Percentiles rank a stretch among this genome's conserved stretches.
These are phyloP conservation scores for Epichloe baconii DNA, from an alignment of 2,329 filamentous ascomycete species.

Conservation along the genomic window DNA sequence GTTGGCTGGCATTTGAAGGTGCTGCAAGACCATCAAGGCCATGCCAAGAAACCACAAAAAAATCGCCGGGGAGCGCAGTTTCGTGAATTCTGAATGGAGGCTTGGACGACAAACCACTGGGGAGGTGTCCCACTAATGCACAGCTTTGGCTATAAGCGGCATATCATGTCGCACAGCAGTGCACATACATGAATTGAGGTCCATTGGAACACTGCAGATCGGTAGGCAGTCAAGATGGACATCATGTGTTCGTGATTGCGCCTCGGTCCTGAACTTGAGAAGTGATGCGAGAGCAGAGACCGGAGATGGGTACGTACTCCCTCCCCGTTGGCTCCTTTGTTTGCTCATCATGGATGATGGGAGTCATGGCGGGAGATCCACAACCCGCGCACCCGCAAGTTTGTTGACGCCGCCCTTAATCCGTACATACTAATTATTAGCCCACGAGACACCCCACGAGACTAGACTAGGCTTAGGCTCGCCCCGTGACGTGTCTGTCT, in stretches of 20 bases:
- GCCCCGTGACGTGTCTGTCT: no score
- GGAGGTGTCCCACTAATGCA: not conserved
- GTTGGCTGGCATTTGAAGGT: conserved; percentile 6
- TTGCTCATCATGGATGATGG: no score
- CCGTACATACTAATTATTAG: no score
- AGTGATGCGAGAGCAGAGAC: not conserved
- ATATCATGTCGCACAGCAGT: not conserved
- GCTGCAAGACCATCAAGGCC: conserved; percentile 6
- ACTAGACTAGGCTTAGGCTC: no score
- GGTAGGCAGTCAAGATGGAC: not conserved
- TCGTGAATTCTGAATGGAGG: not conserved
- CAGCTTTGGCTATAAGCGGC: not conserved
- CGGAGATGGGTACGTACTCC: not conserved
- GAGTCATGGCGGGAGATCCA: not conserved
- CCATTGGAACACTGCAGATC: not conserved
- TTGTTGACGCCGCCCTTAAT: no score
- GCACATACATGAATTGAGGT: not conserved
- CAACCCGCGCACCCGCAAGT: not conserved
- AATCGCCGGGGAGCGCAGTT: no score
- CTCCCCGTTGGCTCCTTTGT: not conserved
- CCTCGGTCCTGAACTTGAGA: not conserved
- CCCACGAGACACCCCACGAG: no score
- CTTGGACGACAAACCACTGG: not conserved
- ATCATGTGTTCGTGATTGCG: not conserved
- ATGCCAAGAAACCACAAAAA: no score